Base-by-base conservation (phyloP, 345 rosid species). In the Angophora floribunda region DNA sequence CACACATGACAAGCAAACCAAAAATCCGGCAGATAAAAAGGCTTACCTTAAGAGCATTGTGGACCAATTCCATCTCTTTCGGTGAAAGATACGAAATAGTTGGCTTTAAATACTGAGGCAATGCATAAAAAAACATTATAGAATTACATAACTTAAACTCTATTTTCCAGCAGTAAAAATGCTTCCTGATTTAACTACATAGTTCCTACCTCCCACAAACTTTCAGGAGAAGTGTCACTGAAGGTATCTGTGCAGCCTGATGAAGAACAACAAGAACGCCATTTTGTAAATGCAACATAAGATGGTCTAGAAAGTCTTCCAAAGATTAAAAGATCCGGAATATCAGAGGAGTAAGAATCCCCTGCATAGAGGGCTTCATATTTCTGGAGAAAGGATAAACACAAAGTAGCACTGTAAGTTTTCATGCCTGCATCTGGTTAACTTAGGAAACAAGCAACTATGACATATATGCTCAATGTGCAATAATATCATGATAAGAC, bases 131-230 rank as follows among this genome's bases (percentile, higher is more conserved):
- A 86, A 80, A 89, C 41, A 87, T 67, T 51, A 79, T 49, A 87
- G 57, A 28, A 70, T 15, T 9, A 65, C 41, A 30, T 24, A 49
- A 75, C 26, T 75, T 75, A 45, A 82, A 63, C 22, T 49, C 57
- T 57, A 55, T 53, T 50, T 75, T 36, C 21, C 47, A 80, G 57
- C 19, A n/a, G 16, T 49, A 79, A 57, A 45, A 32, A 86, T 57
- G 52, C 51, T 57, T 32, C 67, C 67, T 89, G 22, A 49, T 87
- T 70, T 28, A 65, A 21, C 75, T 87, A 49, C 13, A 89, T 86
- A 75, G 44, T 87, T 86, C 75, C 67, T 95, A 96, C 99, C 99
- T 96, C 97, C 99, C 99, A 97, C 92, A 97, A 93, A 52, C 93
- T 95, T 92, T 96, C 95, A 86, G 97, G 95, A 47, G 98, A 96